phyloP scores from a whole-genome alignment of 2,329 filamentous ascomycete genomes.

The Aspergillus versicolor region DNA sequence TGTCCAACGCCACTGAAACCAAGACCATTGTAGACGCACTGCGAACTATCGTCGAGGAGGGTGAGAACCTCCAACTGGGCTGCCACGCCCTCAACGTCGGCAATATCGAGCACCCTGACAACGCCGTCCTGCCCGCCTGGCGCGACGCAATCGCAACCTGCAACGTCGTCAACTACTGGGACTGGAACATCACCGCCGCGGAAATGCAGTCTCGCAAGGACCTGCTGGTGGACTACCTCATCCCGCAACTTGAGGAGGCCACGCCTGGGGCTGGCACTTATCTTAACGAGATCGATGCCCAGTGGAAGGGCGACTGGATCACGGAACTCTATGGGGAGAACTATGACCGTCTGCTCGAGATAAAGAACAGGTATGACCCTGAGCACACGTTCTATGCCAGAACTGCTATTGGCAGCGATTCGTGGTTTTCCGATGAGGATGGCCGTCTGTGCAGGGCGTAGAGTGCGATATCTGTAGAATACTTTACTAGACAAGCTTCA shows the following conservation, averaged over 20 bases:
- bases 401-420: not conserved
- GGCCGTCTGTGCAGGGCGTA: not conserved
- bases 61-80: not conserved
- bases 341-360: constrained; percentile 1
- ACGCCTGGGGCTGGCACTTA: constrained; percentile 18
- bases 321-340: constrained; percentile 22
- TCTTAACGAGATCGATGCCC: constrained; percentile 20
- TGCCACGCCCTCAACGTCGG: not conserved
- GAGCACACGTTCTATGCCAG: not conserved
- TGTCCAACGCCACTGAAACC: not conserved
- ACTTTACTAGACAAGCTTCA: not conserved
- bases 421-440: not conserved
- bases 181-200: not conserved
- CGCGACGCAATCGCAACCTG: not conserved
- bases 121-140: not conserved
- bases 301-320: constrained; percentile 25
- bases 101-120: not conserved
- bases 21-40: not conserved
- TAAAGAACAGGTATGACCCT: constrained; percentile 3
- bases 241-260: not conserved
- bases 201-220: not conserved
- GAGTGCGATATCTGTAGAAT: not conserved
- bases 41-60: not conserved
- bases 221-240: not conserved
- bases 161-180: not conserved